Percentiles rank a stretch among this genome's conserved stretches.
These are phyloP conservation scores for Aureobasidium sp. DNA, from an alignment of 2,329 filamentous ascomycete genomes.

Conservation along the genomic window DNA sequence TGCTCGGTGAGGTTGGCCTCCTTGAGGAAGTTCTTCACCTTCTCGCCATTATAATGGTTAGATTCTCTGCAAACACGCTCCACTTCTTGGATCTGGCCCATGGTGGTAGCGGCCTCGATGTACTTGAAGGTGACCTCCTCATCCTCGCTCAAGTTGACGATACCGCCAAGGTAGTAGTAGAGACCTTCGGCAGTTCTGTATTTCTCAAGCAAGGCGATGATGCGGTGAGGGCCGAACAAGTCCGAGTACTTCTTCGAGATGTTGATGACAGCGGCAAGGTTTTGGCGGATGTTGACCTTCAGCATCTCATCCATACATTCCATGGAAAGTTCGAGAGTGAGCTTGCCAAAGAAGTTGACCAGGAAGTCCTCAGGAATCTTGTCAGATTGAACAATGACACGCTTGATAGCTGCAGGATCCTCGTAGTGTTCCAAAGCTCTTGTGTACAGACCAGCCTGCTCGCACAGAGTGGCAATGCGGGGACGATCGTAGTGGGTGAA, in stretches of 20 bases:
- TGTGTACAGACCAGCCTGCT: conserved; percentile 71
- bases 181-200: conserved; percentile 95
- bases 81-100: conserved; percentile 90
- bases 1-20: conserved; percentile 89
- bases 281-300: conserved; percentile 92
- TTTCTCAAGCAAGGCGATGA: conserved; percentile 94
- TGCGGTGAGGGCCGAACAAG: conserved; percentile 73
- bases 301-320: conserved; percentile 96
- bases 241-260: conserved; percentile 98
- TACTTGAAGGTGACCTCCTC: conserved; percentile 98
- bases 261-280: conserved; percentile 88
- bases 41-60: conserved; percentile 74
- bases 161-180: conserved; percentile 96
- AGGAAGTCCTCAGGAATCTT: conserved; percentile 90
- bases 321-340: conserved; percentile 90
- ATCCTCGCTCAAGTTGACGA: conserved; percentile 94
- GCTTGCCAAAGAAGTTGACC: conserved; percentile 82
- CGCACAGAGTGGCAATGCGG: conserved; percentile 82
- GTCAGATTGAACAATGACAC: conserved; percentile 75
- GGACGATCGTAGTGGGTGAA: conserved; percentile 94
- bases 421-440: conserved; percentile 87
- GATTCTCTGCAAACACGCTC: conserved; percentile 96
- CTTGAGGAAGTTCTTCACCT: conserved; percentile 99
- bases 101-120: conserved; percentile 90
- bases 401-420: conserved; percentile 82